Evolutionary conservation across 176 grass and related monocot genomes (phyloP).

Genomic region (Pontederia paniculata): DNA sequence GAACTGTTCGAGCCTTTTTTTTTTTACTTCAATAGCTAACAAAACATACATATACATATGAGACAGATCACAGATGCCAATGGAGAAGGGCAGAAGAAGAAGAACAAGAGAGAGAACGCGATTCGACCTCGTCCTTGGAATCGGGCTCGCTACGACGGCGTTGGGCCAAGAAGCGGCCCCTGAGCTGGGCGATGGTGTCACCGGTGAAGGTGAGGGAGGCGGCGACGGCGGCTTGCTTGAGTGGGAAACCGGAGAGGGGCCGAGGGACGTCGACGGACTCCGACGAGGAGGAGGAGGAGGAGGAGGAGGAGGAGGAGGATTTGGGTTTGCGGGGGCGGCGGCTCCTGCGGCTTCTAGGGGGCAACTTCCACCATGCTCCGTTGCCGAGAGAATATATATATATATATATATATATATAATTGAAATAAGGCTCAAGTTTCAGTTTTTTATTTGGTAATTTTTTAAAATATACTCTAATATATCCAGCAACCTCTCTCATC

Average conservation of each 20-base stretch:
- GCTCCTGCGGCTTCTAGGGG: constrained; percentile 1
- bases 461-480: too few species aligned
- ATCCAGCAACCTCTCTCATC: too few species aligned
- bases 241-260: constrained; percentile 50
- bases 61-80: not conserved
- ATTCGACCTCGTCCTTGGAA: constrained; percentile 40
- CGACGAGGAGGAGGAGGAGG: constrained; percentile 48
- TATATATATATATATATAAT: too few species aligned
- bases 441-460: too few species aligned
- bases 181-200: constrained; percentile 83
- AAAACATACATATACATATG: too few species aligned
- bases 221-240: constrained; percentile 66
- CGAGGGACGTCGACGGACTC: constrained; percentile 37
- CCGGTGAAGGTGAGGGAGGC: constrained; percentile 76
- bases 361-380: constrained; percentile 19
- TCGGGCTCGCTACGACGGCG: constrained; percentile 18
- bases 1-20: too few species aligned
- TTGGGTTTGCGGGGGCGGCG: constrained; percentile 5
- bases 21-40: too few species aligned
- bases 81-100: not conserved
- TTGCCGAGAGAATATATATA: too few species aligned
- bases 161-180: constrained; percentile 32
- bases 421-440: too few species aligned
- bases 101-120: not conserved
- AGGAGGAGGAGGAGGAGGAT: constrained; percentile 15